phyloP scores from a whole-genome alignment of 192 early-diverging fungal species.

The Spinellus fusiger region DNA sequence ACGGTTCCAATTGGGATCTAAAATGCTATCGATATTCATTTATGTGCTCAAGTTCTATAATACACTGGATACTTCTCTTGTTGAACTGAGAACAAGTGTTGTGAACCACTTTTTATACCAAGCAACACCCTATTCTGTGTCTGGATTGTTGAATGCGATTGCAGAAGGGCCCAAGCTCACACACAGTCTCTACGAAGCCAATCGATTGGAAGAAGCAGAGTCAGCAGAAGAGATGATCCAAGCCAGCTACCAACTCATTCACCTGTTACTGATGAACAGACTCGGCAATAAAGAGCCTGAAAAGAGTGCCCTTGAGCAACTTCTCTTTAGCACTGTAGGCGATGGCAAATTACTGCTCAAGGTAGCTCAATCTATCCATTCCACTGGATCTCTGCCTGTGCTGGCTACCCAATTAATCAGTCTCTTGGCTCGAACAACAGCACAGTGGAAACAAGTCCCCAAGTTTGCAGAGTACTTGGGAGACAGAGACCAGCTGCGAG shows the following conservation, averaged over 20 bases:
- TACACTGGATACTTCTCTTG: not conserved
- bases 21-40: slow-evolving; percentile 15
- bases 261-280: slow-evolving; percentile 26
- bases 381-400: slow-evolving; percentile 26
- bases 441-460: slow-evolving; percentile 32
- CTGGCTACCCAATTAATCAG: slow-evolving; percentile 32
- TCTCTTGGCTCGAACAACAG: slow-evolving; percentile 30
- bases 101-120: slow-evolving; percentile 40
- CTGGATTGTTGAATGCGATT: slow-evolving; percentile 39
- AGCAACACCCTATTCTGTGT: slow-evolving; percentile 36
- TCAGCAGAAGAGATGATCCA: slow-evolving; percentile 20
- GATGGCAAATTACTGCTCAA: slow-evolving; percentile 29
- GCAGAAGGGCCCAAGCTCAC: slow-evolving; percentile 30
- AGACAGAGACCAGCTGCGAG: slow-evolving; percentile 32
- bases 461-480: slow-evolving; percentile 46
- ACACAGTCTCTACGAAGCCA: slow-evolving; percentile 26
- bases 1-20: slow-evolving; percentile 21
- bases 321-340: slow-evolving; percentile 36
- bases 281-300: slow-evolving; percentile 5
- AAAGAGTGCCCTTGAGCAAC: slow-evolving; percentile 35
- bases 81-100: slow-evolving; percentile 21
- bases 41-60: slow-evolving; percentile 11
- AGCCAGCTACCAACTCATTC: slow-evolving; percentile 34
- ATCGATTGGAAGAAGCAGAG: slow-evolving; percentile 9
- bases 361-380: slow-evolving; percentile 32